Conservation (phyloP, 2,329 filamentous ascomycete species). For the Beauveria asiatica region DNA sequence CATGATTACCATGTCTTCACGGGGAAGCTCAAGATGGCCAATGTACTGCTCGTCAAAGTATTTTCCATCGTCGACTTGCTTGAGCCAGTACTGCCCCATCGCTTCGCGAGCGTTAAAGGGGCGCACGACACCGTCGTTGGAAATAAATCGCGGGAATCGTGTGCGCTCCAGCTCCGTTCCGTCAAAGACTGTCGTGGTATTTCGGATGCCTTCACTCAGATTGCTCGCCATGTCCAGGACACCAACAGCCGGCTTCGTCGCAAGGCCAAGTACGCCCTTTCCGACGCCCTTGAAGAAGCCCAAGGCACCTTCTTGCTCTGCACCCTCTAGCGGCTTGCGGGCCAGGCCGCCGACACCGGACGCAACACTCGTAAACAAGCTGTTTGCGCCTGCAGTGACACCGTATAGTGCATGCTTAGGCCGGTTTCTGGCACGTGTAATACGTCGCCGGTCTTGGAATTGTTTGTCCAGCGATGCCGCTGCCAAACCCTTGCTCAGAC, state of each 20-base stretch:
- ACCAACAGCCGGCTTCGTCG: slow-evolving; percentile 93
- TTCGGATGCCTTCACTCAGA: slow-evolving; percentile 93
- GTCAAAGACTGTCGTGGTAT: slow-evolving; percentile 97
- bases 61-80: slow-evolving; percentile 93
- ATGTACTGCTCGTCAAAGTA: slow-evolving; percentile 98
- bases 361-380: slow-evolving; percentile 83
- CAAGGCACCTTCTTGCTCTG: slow-evolving; percentile 86
- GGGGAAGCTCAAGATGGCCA: slow-evolving; percentile 84
- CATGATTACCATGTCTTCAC: slow-evolving; percentile 83
- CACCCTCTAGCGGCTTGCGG: slow-evolving; percentile 87
- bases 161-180: slow-evolving; percentile 89
- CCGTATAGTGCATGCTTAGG: slow-evolving; percentile 97
- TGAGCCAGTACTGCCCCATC: slow-evolving; percentile 96
- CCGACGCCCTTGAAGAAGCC: slow-evolving; percentile 98
- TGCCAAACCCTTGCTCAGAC: slow-evolving; percentile 90
- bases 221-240: slow-evolving; percentile 96
- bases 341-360: slow-evolving; percentile 91
- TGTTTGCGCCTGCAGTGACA: slow-evolving; percentile 90
- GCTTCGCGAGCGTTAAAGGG: slow-evolving; percentile 93
- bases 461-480: slow-evolving; percentile 96
- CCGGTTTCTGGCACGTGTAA: slow-evolving; percentile 83
- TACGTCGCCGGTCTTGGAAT: slow-evolving; percentile 92
- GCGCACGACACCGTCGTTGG: slow-evolving; percentile 84
- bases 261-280: slow-evolving; percentile 87
- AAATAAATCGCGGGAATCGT: slow-evolving; percentile 86